Conservation (phyloP, 208 protist species). For the Porcisia hertigi region DNA sequence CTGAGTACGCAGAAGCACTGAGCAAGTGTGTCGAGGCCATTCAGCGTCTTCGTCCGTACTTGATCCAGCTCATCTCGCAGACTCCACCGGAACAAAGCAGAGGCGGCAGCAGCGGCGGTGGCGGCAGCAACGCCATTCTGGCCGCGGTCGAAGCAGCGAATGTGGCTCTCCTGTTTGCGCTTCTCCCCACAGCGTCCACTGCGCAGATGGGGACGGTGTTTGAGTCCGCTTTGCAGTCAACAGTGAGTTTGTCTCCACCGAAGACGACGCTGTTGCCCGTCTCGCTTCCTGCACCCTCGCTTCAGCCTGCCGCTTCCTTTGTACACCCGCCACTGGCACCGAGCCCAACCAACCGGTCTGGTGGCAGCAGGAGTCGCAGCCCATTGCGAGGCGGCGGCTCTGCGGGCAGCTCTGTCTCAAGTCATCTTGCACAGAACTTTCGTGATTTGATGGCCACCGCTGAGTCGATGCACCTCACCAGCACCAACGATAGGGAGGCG, state of each 20-base stretch:
- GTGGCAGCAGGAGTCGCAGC: conserved; percentile 17
- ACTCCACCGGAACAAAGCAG: neutral
- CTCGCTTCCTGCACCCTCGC: neutral
- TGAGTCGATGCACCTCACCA: conserved; percentile 26
- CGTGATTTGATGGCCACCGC: conserved; percentile 37
- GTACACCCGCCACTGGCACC: conserved; percentile 23
- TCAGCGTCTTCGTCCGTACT: conserved; percentile 40
- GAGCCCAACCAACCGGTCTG: conserved; percentile 18
- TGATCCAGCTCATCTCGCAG: neutral
- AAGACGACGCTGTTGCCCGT: neutral
- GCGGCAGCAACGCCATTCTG: neutral
- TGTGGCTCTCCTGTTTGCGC: conserved; percentile 62
- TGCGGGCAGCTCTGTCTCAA: conserved; percentile 2
- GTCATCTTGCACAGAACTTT: conserved; percentile 35
- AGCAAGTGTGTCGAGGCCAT: conserved; percentile 52
- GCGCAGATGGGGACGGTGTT: conserved; percentile 58
- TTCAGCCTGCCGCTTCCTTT: conserved; percentile 6
- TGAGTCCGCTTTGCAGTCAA: conserved; percentile 42
- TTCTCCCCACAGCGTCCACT: conserved; percentile 57
- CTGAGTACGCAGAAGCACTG: conserved; percentile 75
- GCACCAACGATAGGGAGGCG: conserved; percentile 5
- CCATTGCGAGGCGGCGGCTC: conserved; percentile 16
- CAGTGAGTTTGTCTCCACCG: conserved; percentile 13
- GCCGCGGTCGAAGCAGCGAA: conserved; percentile 34
- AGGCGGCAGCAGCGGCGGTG: neutral